Conservation (phyloP, 805 yeast genomes). For the Geotrichum ghanense region DNA sequence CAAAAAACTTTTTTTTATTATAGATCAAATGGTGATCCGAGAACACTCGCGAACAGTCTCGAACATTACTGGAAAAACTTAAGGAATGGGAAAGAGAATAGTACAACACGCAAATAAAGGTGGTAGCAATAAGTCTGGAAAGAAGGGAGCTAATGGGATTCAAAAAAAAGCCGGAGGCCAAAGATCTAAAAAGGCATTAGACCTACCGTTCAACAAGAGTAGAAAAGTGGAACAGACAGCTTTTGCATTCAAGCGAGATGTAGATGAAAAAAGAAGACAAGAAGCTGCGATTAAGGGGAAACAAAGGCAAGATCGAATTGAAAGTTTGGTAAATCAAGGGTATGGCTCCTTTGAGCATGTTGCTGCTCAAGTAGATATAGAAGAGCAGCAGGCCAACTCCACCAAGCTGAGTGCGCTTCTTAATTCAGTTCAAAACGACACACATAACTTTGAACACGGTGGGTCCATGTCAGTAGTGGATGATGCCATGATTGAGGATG, state of each 20-base stretch:
- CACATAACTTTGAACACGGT: slow-evolving; percentile 49
- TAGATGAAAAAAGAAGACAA: slow-evolving; percentile 39
- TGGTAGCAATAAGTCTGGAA: slow-evolving; percentile 54
- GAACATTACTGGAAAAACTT: too few species aligned
- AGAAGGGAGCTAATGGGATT: slow-evolving; percentile 93
- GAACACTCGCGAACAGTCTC: too few species aligned
- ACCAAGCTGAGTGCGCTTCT: slow-evolving; percentile 71
- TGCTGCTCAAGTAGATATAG: slow-evolving; percentile 26
- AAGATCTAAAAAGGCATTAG: slow-evolving; percentile 43
- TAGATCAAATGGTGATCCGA: too few species aligned
- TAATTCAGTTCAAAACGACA: slow-evolving; percentile 85
- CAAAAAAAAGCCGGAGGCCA: slow-evolving; percentile 93
- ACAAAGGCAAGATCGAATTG: slow-evolving; percentile 23
- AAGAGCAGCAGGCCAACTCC: slow-evolving; percentile 28
- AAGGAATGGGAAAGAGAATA: slow-evolving; percentile 7
- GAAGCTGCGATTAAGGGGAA: slow-evolving; percentile 30
- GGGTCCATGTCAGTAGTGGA: slow-evolving; percentile 29
- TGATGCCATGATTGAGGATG: slow-evolving; percentile 32
- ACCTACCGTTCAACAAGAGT: background rate
- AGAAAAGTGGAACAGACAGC: background rate
- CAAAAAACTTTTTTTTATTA: background rate
- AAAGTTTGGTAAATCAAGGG: slow-evolving; percentile 23
- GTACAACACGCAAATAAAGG: slow-evolving; percentile 57
- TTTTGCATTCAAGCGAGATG: slow-evolving; percentile 15
- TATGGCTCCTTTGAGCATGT: slow-evolving; percentile 29